Percentiles rank a stretch among this genome's conserved stretches.
phyloP scores from a whole-genome alignment of 2,329 filamentous ascomycete species.

The Hymenoscyphus infarciens region DNA sequence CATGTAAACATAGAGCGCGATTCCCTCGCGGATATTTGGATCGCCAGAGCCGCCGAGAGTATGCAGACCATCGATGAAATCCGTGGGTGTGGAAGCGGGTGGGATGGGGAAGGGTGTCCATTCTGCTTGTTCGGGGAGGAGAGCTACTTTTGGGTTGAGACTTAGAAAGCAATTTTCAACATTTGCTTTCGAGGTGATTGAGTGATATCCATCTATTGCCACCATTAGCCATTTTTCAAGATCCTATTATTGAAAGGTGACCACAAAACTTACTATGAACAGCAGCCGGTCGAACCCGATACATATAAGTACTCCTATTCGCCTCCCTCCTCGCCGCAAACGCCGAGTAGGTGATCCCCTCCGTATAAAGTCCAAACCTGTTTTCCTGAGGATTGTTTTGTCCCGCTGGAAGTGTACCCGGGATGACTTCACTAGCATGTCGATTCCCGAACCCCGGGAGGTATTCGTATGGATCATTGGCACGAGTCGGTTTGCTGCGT shows the following conservation, averaged over 20 bases:
- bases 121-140: slow-evolving; percentile 44
- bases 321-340: slow-evolving; percentile 41
- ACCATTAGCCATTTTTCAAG: neutral
- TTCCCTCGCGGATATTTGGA: slow-evolving; percentile 46
- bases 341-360: slow-evolving; percentile 43
- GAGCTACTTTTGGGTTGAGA: slow-evolving; percentile 43
- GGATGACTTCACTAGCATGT: slow-evolving; percentile 41
- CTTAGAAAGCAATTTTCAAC: slow-evolving; percentile 66
- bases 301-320: slow-evolving; percentile 45
- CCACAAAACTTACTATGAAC: slow-evolving; percentile 37
- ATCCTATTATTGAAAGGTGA: slow-evolving; percentile 18
- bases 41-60: slow-evolving; percentile 48
- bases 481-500: slow-evolving; percentile 50
- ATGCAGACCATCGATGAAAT: slow-evolving; percentile 47
- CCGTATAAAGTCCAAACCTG: slow-evolving; percentile 43
- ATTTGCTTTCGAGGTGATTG: slow-evolving; percentile 52
- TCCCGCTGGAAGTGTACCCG: slow-evolving; percentile 41
- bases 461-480: slow-evolving; percentile 53
- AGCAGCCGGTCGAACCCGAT: slow-evolving; percentile 41
- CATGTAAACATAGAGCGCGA: slow-evolving; percentile 48
- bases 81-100: slow-evolving; percentile 43
- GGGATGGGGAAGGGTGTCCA: slow-evolving; percentile 42
- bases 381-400: slow-evolving; percentile 42
- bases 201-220: slow-evolving; percentile 46
- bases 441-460: slow-evolving; percentile 53